A percentile compares a stretch with the other conserved stretches of the same genome.
Conservation (phyloP, 306 rosid species). For the Lotus japonicus region DNA sequence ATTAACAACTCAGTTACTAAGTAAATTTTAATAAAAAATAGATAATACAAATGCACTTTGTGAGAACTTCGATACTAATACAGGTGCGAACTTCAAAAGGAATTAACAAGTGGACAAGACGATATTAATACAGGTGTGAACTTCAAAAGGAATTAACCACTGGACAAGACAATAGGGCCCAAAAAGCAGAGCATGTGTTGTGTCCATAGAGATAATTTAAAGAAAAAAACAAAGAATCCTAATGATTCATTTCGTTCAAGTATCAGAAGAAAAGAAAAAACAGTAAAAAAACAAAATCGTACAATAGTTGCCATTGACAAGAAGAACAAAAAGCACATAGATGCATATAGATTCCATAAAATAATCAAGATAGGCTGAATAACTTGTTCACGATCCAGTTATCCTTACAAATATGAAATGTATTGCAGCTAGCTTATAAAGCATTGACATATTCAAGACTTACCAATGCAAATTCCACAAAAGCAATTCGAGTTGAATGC, state of each 20-base stretch:
- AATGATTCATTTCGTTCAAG: neutral
- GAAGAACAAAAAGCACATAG: neutral
- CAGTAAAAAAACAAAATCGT: neutral
- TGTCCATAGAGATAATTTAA: neutral
- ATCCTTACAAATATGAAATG: neutral
- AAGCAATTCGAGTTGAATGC: constrained; percentile 98
- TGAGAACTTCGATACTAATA: neutral
- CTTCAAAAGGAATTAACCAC: neutral
- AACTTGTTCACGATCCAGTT: neutral
- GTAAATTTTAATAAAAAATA: neutral
- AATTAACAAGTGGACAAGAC: neutral
- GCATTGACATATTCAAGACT: neutral
- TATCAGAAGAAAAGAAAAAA: neutral
- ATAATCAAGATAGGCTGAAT: neutral
- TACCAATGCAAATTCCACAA: constrained; percentile 84
- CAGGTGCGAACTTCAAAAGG: neutral
- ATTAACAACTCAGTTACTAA: neutral
- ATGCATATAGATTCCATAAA: neutral
- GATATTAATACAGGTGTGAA: neutral
- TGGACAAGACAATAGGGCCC: neutral
- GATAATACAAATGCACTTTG: neutral
- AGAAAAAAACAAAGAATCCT: neutral
- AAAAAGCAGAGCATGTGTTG: neutral
- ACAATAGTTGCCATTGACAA: neutral
- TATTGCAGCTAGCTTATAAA: neutral